Conservation (phyloP, 2,329 filamentous ascomycete species). For the Alternaria viburni region DNA sequence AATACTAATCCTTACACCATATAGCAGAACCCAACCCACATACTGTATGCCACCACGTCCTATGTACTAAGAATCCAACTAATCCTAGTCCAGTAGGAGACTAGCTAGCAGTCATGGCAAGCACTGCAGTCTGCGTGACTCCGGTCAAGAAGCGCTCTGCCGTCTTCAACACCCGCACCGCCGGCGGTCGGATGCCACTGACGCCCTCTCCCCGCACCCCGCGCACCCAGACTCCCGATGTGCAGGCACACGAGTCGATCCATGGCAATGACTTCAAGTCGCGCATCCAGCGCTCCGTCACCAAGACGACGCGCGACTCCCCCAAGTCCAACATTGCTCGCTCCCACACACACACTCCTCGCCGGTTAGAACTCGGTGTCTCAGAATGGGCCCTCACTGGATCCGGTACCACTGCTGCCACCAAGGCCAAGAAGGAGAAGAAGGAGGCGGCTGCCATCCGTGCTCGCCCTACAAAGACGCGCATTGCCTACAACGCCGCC, state of each 20-base stretch:
- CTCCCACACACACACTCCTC: slow-evolving; percentile 69
- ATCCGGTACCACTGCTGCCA: slow-evolving; percentile 64
- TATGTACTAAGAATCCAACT: slow-evolving; percentile 19
- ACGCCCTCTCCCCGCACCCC: slow-evolving; percentile 81
- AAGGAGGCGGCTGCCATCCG: slow-evolving; percentile 40
- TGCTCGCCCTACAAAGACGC: slow-evolving; percentile 45
- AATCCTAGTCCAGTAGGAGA: slow-evolving; percentile 27
- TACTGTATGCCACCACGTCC: slow-evolving; percentile 31
- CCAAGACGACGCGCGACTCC: slow-evolving; percentile 76
- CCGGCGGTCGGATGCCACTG: slow-evolving; percentile 91
- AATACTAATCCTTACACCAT: slow-evolving; percentile 47
- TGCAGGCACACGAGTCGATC: slow-evolving; percentile 70
- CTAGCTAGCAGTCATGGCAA: slow-evolving; percentile 71
- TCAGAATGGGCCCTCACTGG: slow-evolving; percentile 92
- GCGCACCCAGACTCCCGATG: slow-evolving; percentile 56
- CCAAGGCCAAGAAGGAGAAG: slow-evolving; percentile 48
- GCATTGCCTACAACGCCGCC: slow-evolving; percentile 67
- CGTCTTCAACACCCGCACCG: slow-evolving; percentile 89
- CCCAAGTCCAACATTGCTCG: slow-evolving; percentile 96
- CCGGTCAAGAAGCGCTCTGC: slow-evolving; percentile 94
- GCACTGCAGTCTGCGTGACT: slow-evolving; percentile 75
- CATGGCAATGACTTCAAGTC: slow-evolving; percentile 75
- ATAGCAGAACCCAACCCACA: slow-evolving; percentile 33
- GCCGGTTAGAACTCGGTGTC: slow-evolving; percentile 86
- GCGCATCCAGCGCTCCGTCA: slow-evolving; percentile 74